Percentiles rank a stretch among this genome's conserved stretches.
phyloP scores from a whole-genome alignment of 1,284 basidiomycete genomes.

The Heterobasidion parviporum region DNA sequence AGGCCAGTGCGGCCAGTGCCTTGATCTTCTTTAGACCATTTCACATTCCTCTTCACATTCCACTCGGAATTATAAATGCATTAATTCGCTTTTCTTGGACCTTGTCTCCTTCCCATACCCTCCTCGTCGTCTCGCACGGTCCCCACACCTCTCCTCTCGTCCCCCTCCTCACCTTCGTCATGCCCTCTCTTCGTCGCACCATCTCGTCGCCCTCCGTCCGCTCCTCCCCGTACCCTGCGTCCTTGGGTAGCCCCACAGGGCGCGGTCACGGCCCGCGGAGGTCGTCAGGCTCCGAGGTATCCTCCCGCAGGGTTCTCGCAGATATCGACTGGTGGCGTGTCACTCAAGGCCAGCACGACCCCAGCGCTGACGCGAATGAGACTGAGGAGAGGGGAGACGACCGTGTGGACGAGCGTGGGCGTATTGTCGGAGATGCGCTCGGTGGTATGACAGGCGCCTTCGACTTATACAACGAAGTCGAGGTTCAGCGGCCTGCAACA shows the following conservation, averaged over 20 bases:
- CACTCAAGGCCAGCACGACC: constrained; percentile 55
- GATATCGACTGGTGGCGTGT: constrained; percentile 83
- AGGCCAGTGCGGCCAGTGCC: neutral
- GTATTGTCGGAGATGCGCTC: neutral
- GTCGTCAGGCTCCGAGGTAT: constrained; percentile 56
- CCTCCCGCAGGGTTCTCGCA: constrained; percentile 60
- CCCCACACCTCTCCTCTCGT: constrained; percentile 3
- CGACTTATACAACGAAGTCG: constrained; percentile 10
- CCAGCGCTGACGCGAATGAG: constrained; percentile 7
- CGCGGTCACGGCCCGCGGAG: constrained; percentile 41
- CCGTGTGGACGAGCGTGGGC: neutral
- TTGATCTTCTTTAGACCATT: constrained; percentile 3
- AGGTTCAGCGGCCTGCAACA: constrained; percentile 11
- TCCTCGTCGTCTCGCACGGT: neutral
- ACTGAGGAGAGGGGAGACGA: constrained; percentile 5
- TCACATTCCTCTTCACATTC: constrained; percentile 1
- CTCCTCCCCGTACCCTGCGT: constrained; percentile 43
- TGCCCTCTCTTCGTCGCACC: constrained; percentile 74
- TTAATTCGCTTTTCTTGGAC: neutral
- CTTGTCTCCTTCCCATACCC: neutral
- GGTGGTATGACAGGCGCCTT: constrained; percentile 5
- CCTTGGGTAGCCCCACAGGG: constrained; percentile 1
- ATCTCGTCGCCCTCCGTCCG: constrained; percentile 57
- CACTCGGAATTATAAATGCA: constrained; percentile 1
- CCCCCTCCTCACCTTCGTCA: constrained; percentile 18